phyloP scores from a whole-genome alignment of 1,139 yeast genomes.

The Meyerozyma smithsonii region DNA sequence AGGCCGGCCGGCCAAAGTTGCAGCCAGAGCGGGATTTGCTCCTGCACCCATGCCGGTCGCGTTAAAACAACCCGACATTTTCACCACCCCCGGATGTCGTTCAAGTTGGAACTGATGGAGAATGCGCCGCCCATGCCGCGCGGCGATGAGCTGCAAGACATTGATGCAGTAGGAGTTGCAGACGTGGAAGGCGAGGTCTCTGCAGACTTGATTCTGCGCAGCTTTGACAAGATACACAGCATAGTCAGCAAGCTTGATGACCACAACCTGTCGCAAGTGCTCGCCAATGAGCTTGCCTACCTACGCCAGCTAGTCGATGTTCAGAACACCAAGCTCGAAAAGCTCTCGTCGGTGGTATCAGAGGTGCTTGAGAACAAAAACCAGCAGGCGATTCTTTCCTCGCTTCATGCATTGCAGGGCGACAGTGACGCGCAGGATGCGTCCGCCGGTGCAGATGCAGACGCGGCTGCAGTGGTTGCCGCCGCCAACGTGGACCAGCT shows the following conservation, averaged over 20 bases:
- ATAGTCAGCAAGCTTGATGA: conserved; percentile 13
- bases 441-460: conserved; percentile 4
- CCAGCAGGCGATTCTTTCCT: conserved; percentile 22
- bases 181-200: not conserved
- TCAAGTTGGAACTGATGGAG: not conserved
- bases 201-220: conserved; percentile 4
- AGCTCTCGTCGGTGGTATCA: conserved; percentile 28
- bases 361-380: conserved; percentile 34
- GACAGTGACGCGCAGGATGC: conserved; percentile 1
- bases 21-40: not conserved
- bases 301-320: conserved; percentile 35
- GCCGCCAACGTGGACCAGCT: conserved; percentile 1
- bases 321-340: conserved; percentile 37
- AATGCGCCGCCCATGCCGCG: not conserved
- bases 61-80: not conserved
- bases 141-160: not conserved
- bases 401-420: conserved; percentile 8
- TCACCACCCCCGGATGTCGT: conserved; percentile 3
- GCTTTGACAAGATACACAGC: conserved; percentile 14
- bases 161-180: not conserved
- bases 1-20: no score
- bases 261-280: conserved; percentile 19
- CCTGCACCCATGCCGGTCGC: not conserved
- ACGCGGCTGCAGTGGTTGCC: no score
- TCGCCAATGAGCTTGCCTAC: conserved; percentile 31